phyloP scores from a whole-genome alignment of 1,139 yeast species.

The Debaryomyces fabryi region DNA sequence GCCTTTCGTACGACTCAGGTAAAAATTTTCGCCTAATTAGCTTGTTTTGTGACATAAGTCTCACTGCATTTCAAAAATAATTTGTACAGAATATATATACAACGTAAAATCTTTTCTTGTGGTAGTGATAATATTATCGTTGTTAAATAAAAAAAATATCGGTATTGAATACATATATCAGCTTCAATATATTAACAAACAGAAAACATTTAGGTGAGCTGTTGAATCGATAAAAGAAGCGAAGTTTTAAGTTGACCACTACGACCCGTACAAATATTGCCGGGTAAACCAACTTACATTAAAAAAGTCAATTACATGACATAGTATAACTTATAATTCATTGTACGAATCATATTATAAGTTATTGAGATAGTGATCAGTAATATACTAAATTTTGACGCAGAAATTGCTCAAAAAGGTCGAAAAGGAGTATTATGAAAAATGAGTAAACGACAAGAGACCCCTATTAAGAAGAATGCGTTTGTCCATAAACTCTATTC shows the following conservation, averaged over 20 bases:
- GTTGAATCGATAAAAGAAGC: neutral
- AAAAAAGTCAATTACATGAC: neutral
- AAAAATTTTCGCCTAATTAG: constrained; percentile 3
- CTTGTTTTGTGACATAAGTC: constrained; percentile 5
- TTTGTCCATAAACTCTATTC: constrained; percentile 64
- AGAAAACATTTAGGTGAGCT: neutral
- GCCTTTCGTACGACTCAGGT: neutral
- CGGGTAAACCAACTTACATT: neutral
- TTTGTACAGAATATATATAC: neutral
- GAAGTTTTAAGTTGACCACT: neutral
- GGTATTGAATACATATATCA: neutral
- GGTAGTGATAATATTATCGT: neutral
- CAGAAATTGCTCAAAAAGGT: neutral
- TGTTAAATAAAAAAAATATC: neutral
- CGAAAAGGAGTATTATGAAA: constrained; percentile 5
- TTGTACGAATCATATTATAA: neutral
- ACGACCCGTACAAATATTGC: neutral
- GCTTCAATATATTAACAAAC: neutral
- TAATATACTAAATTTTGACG: neutral
- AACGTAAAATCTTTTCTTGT: constrained; percentile 3
- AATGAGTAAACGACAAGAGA: constrained; percentile 27
- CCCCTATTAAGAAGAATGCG: constrained; percentile 56
- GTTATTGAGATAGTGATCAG: neutral
- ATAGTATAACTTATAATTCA: neutral
- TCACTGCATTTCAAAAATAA: constrained; percentile 3